Base-by-base conservation (phyloP, 805 yeast genomes). In the Maudiozyma serrabonitensis region DNA sequence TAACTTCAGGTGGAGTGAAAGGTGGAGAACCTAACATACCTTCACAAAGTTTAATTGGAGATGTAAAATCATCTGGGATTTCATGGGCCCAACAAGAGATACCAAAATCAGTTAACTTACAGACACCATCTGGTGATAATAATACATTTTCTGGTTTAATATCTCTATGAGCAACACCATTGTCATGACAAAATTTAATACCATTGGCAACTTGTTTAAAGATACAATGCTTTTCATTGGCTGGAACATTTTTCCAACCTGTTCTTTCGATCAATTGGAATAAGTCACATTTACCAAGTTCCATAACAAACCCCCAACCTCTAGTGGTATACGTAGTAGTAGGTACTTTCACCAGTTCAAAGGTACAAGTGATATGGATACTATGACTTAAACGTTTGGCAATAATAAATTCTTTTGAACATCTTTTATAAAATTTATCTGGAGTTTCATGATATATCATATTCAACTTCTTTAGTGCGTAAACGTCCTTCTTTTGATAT, bases 1-100 rank as follows among this genome's bases (percentile, higher is more conserved):
- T 75, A 16, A 84, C 86, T 64, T 85, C 93, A 1, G 95, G 93
- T 9, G 91, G 81, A 13, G 84, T 79, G 62, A 83, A 85, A 1
- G 93, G 93, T 6, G 93, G 88, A 1, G 90, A 83, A 2, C 95
- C 93, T 42, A 84, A 82, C 64, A 76, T 75, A 1, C 79, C 69
- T 43, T 74, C 67, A 31, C 68, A 64, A 19, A 53, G 43, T 50
- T 62, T 69, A 5, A 69, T 49, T 12, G 57, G 75, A 15, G 79
- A 70, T 1, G 66, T 56, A 21, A 76, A 69, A 63, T 84, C 78
- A 2, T 76, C 75, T 0, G 77, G 77, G 19, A 62, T 69, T 48
- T 69, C 75, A 62, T 80, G 83, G 18, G 82, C 86, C 60, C 76
- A 78, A 49, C 78, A 84, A 50, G 86, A 78, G 41, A 84, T 84